Percentiles rank a stretch among this genome's conserved stretches.
Evolutionary conservation across 2,329 filamentous ascomycete species (phyloP).

Genomic region (Colletotrichum coccodes): DNA sequence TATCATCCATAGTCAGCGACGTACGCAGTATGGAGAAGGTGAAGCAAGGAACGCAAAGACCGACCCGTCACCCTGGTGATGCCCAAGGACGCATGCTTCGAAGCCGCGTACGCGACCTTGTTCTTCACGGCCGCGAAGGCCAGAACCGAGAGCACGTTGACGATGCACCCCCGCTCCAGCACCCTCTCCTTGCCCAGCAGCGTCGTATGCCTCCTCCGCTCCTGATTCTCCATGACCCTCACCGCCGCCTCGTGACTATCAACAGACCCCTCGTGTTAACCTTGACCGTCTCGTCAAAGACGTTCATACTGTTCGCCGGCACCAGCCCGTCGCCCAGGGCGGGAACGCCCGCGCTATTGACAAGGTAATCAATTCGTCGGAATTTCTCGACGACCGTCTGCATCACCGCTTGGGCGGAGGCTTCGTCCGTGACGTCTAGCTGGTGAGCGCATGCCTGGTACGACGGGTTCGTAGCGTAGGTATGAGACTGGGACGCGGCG

Average conservation of each 20-base stretch:
- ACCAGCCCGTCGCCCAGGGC: neutral
- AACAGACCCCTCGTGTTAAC: neutral
- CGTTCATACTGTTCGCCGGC: neutral
- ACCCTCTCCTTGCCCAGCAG: neutral
- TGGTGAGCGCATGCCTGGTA: neutral
- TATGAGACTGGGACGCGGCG: neutral
- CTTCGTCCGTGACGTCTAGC: neutral
- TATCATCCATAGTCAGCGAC: neutral
- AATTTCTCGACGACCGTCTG: neutral
- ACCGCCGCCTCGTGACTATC: neutral
- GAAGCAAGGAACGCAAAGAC: no score
- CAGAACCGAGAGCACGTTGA: neutral
- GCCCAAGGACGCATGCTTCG: neutral
- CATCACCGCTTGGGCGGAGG: neutral
- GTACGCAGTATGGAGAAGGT: neutral
- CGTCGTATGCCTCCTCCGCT: neutral
- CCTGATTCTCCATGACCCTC: neutral
- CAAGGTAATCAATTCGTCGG: neutral
- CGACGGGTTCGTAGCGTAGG: neutral
- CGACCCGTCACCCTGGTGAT: neutral
- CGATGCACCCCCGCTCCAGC: neutral
- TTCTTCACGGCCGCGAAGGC: neutral
- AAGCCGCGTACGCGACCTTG: neutral
- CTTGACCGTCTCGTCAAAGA: neutral
- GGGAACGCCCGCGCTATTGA: neutral